Evolutionary conservation across 2,329 filamentous ascomycete species (phyloP), one percentile per base, ranked within the genome.

Genomic region (Colletotrichum endophyticum): DNA sequence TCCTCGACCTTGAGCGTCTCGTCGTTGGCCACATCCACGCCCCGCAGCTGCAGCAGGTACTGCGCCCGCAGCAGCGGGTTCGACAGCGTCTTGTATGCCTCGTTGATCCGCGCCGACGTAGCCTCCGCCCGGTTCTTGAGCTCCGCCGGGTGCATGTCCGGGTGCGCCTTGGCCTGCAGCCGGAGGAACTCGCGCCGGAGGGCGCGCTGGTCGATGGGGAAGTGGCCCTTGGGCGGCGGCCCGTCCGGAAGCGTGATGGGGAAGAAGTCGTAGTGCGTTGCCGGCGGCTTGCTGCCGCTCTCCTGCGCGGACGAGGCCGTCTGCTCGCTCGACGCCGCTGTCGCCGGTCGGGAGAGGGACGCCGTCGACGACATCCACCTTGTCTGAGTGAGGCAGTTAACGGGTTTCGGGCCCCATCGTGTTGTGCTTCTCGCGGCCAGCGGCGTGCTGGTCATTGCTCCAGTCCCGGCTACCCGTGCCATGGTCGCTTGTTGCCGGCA

Each of bases 241-340:
- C 96, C 96, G 2, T 84, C 70, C 1, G 96, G 92, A 5, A 98
- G 90, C 5, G 96, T 95, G 36, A 90, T 83, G 2, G 96, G 96
- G 88, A 99, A 99, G 86, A 99, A 92, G 72, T 93, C 92, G 90
- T 98, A 99, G 89, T 96, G 92, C 71, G 93, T 95, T 78, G 86
- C 80, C 5, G 83, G 81, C 13, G 73, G 34, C 28, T 68, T 68
- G 27, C 44, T 32, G 68, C 39, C 32, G 30, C 36, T 64, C 12
- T 69, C 71, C n/a, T 62, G 64, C 61, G 64, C 27, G 30, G 66
- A 27, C 6, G 70, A 61, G 16, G 57, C 53, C 25, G 30, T 72
- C n/a, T 34, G 75, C 53, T 66, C 22, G 16, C 56, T 62, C 22
- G 67, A 32, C 49, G 76, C 39, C 6, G 67, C 19, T n/a, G 62